phyloP scores from a whole-genome alignment of 2,329 filamentous ascomycete species.

The Ambrosiella cleistominuta region DNA sequence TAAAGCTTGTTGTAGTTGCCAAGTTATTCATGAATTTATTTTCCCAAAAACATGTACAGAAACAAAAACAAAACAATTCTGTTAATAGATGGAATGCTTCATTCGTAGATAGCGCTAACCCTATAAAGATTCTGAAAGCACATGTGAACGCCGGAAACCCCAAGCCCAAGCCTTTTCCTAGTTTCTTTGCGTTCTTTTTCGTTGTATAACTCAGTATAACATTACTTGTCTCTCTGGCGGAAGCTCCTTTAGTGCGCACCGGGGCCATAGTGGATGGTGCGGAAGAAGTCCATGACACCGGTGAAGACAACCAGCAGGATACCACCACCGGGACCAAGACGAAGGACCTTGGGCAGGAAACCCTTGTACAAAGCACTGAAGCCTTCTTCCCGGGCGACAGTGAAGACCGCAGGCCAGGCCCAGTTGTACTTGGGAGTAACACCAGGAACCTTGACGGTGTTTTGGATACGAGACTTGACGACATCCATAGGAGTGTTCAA shows the following conservation, averaged over 20 bases:
- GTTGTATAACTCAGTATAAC: background rate
- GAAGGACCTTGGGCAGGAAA: constrained; percentile 74
- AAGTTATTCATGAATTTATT: background rate
- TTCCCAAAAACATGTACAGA: background rate
- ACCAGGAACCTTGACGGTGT: constrained; percentile 69
- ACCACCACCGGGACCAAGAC: constrained; percentile 38
- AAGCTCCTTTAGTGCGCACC: constrained; percentile 2
- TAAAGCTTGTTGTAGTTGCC: too few species aligned
- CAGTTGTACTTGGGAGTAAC: constrained; percentile 91
- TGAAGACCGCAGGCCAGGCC: constrained; percentile 76
- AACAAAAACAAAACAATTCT: constrained; percentile 4
- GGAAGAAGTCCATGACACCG: constrained; percentile 86
- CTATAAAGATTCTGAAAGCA: constrained; percentile 4
- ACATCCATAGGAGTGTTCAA: constrained; percentile 94
- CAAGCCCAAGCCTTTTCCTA: constrained; percentile 6
- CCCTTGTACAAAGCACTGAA: constrained; percentile 91
- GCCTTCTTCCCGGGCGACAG: constrained; percentile 84
- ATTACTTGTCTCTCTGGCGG: background rate
- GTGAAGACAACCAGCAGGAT: constrained; percentile 74
- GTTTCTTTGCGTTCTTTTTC: background rate
- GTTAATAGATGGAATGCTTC: constrained; percentile 7
- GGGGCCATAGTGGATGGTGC: constrained; percentile 31
- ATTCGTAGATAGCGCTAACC: constrained; percentile 7
- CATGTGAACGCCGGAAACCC: constrained; percentile 8
- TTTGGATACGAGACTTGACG: constrained; percentile 96